Evolutionary conservation across 2,329 filamentous ascomycete species (phyloP), one percentile per base, ranked within the genome.

Genomic region (Neurospora sp.): DNA sequence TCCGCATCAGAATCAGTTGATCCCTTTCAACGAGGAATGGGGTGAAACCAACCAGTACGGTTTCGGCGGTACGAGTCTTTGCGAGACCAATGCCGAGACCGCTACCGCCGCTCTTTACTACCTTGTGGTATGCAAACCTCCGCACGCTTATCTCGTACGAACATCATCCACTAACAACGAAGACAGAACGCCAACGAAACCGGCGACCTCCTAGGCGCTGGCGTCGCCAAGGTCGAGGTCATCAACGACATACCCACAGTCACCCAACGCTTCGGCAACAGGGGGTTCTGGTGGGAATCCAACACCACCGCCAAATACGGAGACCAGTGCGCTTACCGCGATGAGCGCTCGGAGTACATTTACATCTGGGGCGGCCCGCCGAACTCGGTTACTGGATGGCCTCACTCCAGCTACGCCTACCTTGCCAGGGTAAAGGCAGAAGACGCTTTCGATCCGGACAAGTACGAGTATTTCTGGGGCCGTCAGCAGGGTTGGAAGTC

Each of bases 381-480:
- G 3, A 80, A 77, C 8, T 70, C 69, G 2, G 66, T 75, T 11
- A 74, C 72, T 0, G 76, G 76, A 5, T 78, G 75, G 39, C 73
- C 75, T 0, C 70, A 67, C 0, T 73, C 72, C 2, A 68, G 70
- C 5, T 81, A 81, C 66, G 75, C 79, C 11, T 82, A 82, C 68
- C 76, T 81, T 70, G 76, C 77, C 0, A 77, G 81, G 4, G 80
- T 82, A 2, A 74, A 74, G 23, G 78, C 78, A 0, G 37, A 68
- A 1, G 74, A 80, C 8, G 79, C 79, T 0, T 82, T 82, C 38
- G 77, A 82, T 8, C 70, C 81, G 6, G 67, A 46, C 12, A 77
- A 76, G 66, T 82, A 82, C 46, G 76, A 82, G 72, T 82, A 82
- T 69, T 82, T 78, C 78, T 82, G 80, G 80, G 81, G 81, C 0